phyloP scores from a whole-genome alignment of 2,329 filamentous ascomycete genomes.

The Colletotrichum plurivorum region DNA sequence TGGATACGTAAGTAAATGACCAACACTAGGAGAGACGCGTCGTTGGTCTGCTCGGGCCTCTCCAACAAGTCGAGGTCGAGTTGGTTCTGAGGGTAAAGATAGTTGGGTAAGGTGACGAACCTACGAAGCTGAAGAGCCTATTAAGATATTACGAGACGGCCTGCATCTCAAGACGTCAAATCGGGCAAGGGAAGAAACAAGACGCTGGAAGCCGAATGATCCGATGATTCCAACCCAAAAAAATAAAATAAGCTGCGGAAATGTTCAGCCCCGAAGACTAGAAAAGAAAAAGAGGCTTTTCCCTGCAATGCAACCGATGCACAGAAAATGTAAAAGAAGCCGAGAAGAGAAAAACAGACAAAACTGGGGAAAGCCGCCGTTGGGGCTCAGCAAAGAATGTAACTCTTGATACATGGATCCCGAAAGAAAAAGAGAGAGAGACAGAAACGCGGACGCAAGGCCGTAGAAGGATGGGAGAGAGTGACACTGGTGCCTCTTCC shows the following conservation, averaged over 20 bases:
- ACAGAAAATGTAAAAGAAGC: constrained; percentile 29
- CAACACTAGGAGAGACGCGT: not conserved
- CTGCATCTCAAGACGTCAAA: constrained; percentile 28
- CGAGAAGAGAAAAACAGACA: constrained; percentile 25
- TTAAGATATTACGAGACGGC: constrained; percentile 40
- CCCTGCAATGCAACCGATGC: constrained; percentile 22
- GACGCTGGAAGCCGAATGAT: constrained; percentile 13
- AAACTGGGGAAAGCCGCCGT: constrained; percentile 9
- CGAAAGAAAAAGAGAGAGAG: constrained; percentile 9
- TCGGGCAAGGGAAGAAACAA: constrained; percentile 16
- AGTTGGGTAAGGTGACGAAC: constrained; percentile 13
- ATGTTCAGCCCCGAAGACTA: constrained; percentile 28
- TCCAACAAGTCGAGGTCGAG: not conserved
- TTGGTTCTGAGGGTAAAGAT: not conserved
- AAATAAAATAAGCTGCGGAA: constrained; percentile 15
- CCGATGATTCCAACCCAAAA: constrained; percentile 3
- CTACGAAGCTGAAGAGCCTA: constrained; percentile 25
- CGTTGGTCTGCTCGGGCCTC: not conserved
- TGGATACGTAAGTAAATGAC: constrained; percentile 14
- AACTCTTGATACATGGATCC: constrained; percentile 36
- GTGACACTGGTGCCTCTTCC: constrained; percentile 19
- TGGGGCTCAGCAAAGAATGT: constrained; percentile 32
- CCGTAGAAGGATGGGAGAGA: constrained; percentile 7
- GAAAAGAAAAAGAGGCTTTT: constrained; percentile 34
- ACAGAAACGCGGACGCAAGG: constrained; percentile 9